Base-by-base conservation (phyloP, 176 grass and related monocot species). In the Thalia dealbata region DNA sequence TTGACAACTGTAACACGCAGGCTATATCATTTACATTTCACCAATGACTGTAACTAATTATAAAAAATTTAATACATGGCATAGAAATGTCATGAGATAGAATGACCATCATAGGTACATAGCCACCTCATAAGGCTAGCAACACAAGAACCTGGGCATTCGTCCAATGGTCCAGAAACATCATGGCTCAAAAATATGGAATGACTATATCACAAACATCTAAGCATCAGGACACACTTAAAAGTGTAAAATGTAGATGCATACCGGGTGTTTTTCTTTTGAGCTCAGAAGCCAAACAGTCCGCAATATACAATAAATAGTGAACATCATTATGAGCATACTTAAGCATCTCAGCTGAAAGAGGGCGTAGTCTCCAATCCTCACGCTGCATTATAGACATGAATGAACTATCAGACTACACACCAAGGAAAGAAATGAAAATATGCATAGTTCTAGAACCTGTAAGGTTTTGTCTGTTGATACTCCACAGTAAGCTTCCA, bases 321-420 rank as follows among this genome's bases (percentile, higher is more conserved):
- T 90, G 89, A 67, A 87, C 93, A 86, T 97, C 93, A 80, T 55
- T 81, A 51, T 82, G 75, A 30, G 93, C 93, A 81, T 97, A 97
- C 63, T 88, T 78, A 76, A 88, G 74, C 93, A 97, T 97, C 79
- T 90, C 84, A 55, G 55, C 14, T 69, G 82, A 86, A 63, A 97
- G 51, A 38, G 93, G 89, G 30, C 93, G 86, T 75, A 88, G n/a
- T 78, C 93, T 92, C 93, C 93, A 97, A 90, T 97, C 93, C 83
- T 90, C 93, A 59, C 82, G 89, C 93, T 97, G 76, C 41, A 84
- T 83, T 79, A 38, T 78, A 52, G 75, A 79, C 60, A 59, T 29
- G 35, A 73, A 77, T 72, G 50, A 46, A 45, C n/a, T 23, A 52
- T 72, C 65, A 67, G 6, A 7, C 29, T 14, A 19, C 16, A 65